Percentiles rank a stretch among this genome's conserved stretches.
Evolutionary conservation across 345 rosid species (phyloP).

Genomic region (Carallia pectinifolia): DNA sequence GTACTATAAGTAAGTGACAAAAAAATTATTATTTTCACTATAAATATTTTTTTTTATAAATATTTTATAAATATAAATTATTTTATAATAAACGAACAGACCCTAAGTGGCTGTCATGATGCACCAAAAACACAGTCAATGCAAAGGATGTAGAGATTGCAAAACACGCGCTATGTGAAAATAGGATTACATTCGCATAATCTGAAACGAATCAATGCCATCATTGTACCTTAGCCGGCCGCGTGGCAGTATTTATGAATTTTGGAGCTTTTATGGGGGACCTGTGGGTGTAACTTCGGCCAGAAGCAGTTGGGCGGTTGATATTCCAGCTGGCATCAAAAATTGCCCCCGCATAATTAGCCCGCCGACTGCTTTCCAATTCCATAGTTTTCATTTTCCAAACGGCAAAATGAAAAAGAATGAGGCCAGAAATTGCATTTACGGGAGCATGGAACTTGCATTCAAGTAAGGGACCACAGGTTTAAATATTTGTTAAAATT

Average conservation of each 20-base stretch:
- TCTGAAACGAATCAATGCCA: conserved; percentile 17
- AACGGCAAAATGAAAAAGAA: too few species aligned
- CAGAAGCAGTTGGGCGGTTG: conserved; percentile 49
- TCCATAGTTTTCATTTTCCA: background rate
- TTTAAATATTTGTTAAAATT: too few species aligned
- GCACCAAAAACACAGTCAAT: too few species aligned
- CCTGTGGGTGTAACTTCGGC: conserved; percentile 21
- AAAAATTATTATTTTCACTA: too few species aligned
- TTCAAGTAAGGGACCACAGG: too few species aligned
- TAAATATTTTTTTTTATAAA: too few species aligned
- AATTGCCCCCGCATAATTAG: background rate
- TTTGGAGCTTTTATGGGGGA: conserved; percentile 20
- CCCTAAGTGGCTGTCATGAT: too few species aligned
- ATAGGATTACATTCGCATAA: background rate
- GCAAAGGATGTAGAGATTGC: background rate
- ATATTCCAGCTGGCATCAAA: conserved; percentile 25
- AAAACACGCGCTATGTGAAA: conserved; percentile 17
- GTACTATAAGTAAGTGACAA: too few species aligned
- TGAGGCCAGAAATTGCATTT: too few species aligned
- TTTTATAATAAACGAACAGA: too few species aligned
- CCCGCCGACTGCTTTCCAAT: conserved; percentile 18
- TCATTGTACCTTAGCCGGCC: conserved; percentile 32
- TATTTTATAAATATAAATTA: too few species aligned
- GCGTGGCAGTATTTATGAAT: conserved; percentile 32
- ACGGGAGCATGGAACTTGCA: too few species aligned